A percentile compares a stretch with the other conserved stretches of the same genome.
Evolutionary conservation across 345 rosid species (phyloP).

Genomic region (Rhizophora mangle): DNA sequence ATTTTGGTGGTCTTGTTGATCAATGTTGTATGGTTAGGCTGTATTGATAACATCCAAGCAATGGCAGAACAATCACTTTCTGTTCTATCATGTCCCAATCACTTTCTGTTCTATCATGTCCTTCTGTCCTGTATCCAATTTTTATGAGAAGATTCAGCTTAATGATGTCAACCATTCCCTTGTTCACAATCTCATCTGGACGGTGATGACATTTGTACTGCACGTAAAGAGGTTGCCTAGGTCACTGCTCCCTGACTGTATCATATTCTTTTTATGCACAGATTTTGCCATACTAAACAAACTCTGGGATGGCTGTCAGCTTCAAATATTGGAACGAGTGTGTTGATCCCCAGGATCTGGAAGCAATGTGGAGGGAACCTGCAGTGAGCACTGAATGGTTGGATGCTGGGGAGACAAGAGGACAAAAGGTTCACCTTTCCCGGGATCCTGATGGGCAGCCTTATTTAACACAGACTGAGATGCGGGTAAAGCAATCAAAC

Average conservation of each 20-base stretch:
- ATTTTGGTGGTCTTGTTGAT: no score
- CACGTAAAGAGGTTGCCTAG: no score
- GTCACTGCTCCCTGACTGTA: constrained; percentile 1
- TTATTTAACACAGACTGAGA: constrained; percentile 85
- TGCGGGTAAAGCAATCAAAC: constrained; percentile 48
- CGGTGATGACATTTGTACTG: no score
- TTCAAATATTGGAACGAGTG: constrained; percentile 92
- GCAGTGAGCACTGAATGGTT: constrained; percentile 78
- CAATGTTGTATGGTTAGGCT: no score
- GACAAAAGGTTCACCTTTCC: constrained; percentile 79
- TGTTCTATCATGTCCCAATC: no score
- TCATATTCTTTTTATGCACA: not conserved
- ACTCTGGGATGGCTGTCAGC: constrained; percentile 55
- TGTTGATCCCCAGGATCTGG: constrained; percentile 57
- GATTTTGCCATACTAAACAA: constrained; percentile 14
- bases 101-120: no score
- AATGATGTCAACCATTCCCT: no score
- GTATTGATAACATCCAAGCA: no score
- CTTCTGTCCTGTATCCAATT: no score
- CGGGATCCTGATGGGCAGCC: constrained; percentile 94
- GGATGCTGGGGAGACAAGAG: constrained; percentile 76
- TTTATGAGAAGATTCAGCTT: no score
- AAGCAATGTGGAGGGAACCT: constrained; percentile 79
- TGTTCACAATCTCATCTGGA: no score
- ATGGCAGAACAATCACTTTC: no score